Evolutionary conservation across 73 alveolate genomes (phyloP).

Genomic region (Paramecium biaurelia): DNA sequence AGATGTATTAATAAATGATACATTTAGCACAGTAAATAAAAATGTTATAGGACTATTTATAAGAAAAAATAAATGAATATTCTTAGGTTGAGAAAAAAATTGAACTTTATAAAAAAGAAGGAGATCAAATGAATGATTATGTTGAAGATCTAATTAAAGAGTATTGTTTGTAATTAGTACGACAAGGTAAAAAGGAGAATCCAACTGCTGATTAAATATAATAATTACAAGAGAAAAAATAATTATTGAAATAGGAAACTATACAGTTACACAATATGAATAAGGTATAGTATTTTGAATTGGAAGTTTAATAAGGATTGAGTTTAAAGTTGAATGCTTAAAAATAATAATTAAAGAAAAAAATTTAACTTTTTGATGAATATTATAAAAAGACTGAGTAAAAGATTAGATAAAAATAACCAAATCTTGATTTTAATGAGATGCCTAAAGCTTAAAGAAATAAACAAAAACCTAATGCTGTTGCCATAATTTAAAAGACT

Average conservation of each 20-base stretch:
- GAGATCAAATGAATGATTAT: constrained; percentile 24
- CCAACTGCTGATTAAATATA: background rate
- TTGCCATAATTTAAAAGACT: constrained; percentile 19
- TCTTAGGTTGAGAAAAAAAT: background rate
- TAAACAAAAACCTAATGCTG: background rate
- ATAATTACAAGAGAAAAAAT: background rate
- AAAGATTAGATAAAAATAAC: background rate
- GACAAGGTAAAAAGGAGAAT: background rate
- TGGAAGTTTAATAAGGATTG: background rate
- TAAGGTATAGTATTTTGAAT: constrained; percentile 19
- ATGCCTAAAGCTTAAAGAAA: constrained; percentile 41
- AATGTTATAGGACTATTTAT: background rate
- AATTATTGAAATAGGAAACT: constrained; percentile 9
- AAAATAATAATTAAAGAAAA: background rate
- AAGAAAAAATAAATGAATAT: background rate
- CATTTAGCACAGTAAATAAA: background rate
- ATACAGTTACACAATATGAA: constrained; percentile 33
- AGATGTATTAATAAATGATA: background rate
- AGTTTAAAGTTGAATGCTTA: background rate
- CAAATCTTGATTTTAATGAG: constrained; percentile 47
- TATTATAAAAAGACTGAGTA: constrained; percentile 18
- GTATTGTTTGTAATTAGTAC: background rate
- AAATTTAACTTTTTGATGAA: constrained; percentile 23
- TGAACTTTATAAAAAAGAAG: constrained; percentile 26
- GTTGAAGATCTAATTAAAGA: constrained; percentile 30